Base-by-base conservation (phyloP, 331 rosid genomes). In the Phaseolus coccineus region DNA sequence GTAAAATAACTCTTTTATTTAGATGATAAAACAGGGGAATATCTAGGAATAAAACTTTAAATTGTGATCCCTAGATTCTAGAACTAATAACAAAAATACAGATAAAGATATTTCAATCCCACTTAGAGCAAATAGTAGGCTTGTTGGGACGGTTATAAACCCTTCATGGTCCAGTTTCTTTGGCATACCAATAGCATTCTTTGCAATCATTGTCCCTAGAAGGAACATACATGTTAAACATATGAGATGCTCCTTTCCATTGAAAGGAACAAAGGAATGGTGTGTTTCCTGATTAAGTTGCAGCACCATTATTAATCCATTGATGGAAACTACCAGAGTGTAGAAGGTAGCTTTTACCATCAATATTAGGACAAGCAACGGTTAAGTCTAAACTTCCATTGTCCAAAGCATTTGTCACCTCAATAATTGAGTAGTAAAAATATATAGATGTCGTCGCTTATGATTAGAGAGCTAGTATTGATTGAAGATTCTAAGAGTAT, bases 251-350 rank as follows among this genome's bases (percentile, higher is more conserved):
- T 31, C 24, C 44, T 28, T 2, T 3, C 68, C 68, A 62, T 62
- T 31, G 4, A 13, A 62, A 62, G 24, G 39, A 30, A 15, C 68
- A 62, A 3, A 6, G 24, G 42, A 62, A 62, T 6, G 44, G 44
- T 62, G 24, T 12, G 0, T 8, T 0, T n/a, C 1, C 3, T 0
- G 44, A 6, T 13, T 11, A 0, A 62, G 8, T 0, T 0, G 9
- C 11, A 31, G 10, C 68, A 14, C 4, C 5, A 59, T 27, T 35
- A 6, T 35, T 12, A 12, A 30, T 15, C 68, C 44, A 62, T 6
- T 30, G 12, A 62, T 5, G 2, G 22, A 0, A 5, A 0, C 0
- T 1, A 30, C 22, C 68, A 30, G 6, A 2, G 4, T 6, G 24
- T 0, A 30, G 0, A 62, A 62, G 68, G 25, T 15, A 40, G 11